Conservation (phyloP, 1,139 yeast genomes). For the Debaryomycetaceae sp. region DNA sequence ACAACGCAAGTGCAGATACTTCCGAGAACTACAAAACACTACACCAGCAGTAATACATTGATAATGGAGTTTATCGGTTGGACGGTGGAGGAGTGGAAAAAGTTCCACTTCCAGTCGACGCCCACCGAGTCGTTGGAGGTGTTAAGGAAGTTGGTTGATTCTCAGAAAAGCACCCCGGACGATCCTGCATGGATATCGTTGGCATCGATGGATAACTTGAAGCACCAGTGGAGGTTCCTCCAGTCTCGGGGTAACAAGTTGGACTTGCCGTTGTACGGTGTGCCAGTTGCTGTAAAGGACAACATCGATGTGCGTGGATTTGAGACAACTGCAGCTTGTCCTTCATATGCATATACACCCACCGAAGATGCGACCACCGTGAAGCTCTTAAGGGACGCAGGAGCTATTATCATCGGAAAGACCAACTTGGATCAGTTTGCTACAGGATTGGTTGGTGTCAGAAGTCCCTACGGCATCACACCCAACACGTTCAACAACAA, state of each 20-base stretch:
- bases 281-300: conserved; percentile 92
- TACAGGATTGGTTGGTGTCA: conserved; percentile 90
- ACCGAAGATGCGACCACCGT: conserved; percentile 73
- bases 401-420: conserved; percentile 89
- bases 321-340: conserved; percentile 93
- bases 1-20: not conserved
- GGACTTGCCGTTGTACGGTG: conserved; percentile 72
- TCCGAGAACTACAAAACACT: not conserved
- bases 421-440: conserved; percentile 96
- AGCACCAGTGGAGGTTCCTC: conserved; percentile 75
- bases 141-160: conserved; percentile 44
- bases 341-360: conserved; percentile 69
- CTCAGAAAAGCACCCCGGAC: conserved; percentile 43
- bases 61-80: conserved; percentile 26
- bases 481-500: conserved; percentile 69
- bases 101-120: conserved; percentile 61
- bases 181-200: conserved; percentile 93
- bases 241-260: conserved; percentile 57
- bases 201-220: conserved; percentile 55
- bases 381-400: conserved; percentile 64
- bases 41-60: not conserved
- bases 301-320: conserved; percentile 85
- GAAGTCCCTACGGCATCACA: conserved; percentile 91
- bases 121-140: conserved; percentile 57
- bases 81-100: conserved; percentile 59